Evolutionary conservation across 805 yeast genomes (phyloP), one percentile per base, ranked within the genome.

Genomic region (Suhomyces prunicola): DNA sequence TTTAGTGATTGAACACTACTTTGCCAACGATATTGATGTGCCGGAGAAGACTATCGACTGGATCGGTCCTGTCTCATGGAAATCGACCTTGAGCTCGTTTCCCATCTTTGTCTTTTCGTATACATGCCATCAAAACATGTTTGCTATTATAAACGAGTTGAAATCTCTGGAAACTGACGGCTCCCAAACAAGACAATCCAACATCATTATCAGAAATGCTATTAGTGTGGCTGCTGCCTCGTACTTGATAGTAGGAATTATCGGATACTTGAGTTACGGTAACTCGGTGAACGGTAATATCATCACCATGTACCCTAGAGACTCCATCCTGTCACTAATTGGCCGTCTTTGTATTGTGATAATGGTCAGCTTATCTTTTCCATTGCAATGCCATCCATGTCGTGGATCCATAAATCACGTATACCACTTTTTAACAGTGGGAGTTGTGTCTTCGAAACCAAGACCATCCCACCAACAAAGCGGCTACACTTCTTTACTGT

Each of bases 111-210:
- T 88, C 12, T 86, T 88, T 68, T 94, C 96, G 1, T 88, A 80
- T 67, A 87, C 93, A 0, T 90, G 94, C 48, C 87, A 87, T 54
- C 93, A 88, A 71, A 88, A 87, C 68, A 82, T 88, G 77, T 87
- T 85, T 65, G 84, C 90, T 8, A 86, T 88, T 50, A 81, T 86
- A 61, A 85, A 86, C 62, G 96, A 88, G 67, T 72, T 87, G 57
- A 59, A 66, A 50, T 70, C 72, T n/a, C 60, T 60, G 59, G 77
- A 68, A 7, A 56, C 35, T 2, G 67, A 60, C 35, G 78, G 77
- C 26, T 67, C 73, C 41, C 73, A 68, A 57, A 74, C 80, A 1
- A 65, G 80, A 52, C 79, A 75, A 58, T 70, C 80, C 41, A 78
- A 82, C 57, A 80, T 82, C 47, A 69, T 81, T 3, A 69, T 84